phyloP scores from a whole-genome alignment of 306 rosid species.

The Ormosia semicastrata region DNA sequence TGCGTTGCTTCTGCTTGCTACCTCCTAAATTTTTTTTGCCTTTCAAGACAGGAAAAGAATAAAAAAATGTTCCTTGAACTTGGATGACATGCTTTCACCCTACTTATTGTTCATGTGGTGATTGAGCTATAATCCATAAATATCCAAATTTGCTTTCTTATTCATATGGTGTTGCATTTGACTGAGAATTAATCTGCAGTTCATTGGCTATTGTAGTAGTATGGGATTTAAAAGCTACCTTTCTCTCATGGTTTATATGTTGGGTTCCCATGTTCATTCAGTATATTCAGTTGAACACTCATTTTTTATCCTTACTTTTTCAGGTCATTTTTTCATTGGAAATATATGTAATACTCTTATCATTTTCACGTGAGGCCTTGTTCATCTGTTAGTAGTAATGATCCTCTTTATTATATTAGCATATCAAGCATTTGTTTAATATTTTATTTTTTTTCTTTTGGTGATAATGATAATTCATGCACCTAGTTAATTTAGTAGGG shows the following conservation, averaged over 20 bases:
- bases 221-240: neutral
- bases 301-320: too few relatives aligned
- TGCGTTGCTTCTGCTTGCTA: conserved; percentile 11
- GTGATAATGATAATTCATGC: too few relatives aligned
- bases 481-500: too few relatives aligned
- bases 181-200: neutral
- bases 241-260: neutral
- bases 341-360: too few relatives aligned
- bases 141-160: neutral
- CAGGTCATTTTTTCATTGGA: too few relatives aligned
- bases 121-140: conserved; percentile 1
- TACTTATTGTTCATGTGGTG: conserved; percentile 9
- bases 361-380: too few relatives aligned
- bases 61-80: neutral
- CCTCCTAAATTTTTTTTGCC: neutral
- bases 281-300: neutral
- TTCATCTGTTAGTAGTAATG: too few relatives aligned
- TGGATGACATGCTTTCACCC: neutral
- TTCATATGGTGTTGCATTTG: neutral
- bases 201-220: neutral
- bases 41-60: neutral
- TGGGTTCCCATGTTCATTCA: neutral
- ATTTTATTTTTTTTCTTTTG: too few relatives aligned
- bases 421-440: too few relatives aligned
- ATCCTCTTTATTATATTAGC: too few relatives aligned